Evolutionary conservation across 352 stramenopile species (phyloP).

Genomic region (Phytophthora cryptogea): DNA sequence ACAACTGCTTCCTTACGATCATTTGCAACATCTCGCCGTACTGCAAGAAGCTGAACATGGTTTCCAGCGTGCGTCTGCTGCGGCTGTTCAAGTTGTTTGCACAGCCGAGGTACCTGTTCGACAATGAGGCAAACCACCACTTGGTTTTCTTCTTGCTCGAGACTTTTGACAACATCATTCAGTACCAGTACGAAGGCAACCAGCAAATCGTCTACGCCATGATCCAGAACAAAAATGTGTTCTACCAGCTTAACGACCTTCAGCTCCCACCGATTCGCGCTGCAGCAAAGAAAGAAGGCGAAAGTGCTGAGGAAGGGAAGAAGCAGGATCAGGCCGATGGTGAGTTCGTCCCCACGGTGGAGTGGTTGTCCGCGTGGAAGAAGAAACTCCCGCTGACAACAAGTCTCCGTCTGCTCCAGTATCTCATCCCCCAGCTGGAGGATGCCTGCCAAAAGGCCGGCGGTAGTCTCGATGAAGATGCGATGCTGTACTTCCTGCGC

Average conservation of each 20-base stretch:
- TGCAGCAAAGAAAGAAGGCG: conserved; percentile 20
- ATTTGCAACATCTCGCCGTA: conserved; percentile 99
- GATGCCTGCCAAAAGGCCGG: conserved; percentile 75
- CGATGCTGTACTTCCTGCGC: conserved; percentile 96
- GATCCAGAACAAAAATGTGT: conserved; percentile 96
- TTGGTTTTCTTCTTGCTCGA: conserved; percentile 97
- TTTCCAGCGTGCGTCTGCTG: conserved; percentile 95
- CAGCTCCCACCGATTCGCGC: conserved; percentile 87
- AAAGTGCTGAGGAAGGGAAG: conserved; percentile 11
- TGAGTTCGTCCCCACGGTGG: conserved; percentile 89
- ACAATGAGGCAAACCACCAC: conserved; percentile 95
- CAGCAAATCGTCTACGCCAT: conserved; percentile 98
- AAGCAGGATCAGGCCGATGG: conserved; percentile 28
- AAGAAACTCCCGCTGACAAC: conserved; percentile 95
- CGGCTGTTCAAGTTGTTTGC: conserved; percentile 98
- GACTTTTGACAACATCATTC: conserved; percentile 99
- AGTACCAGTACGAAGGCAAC: conserved; percentile 98
- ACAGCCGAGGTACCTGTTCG: conserved; percentile 93
- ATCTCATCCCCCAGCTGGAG: conserved; percentile 92
- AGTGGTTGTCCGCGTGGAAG: conserved; percentile 95
- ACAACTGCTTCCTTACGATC: conserved; percentile 99
- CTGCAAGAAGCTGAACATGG: conserved; percentile 96
- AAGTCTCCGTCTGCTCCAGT: conserved; percentile 93
- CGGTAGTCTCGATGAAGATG: conserved; percentile 93
- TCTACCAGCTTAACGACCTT: conserved; percentile 91